These are phyloP conservation scores for Emiliania huxleyi DNA, from an alignment of 78 protist genomes.

Conservation along the genomic window DNA sequence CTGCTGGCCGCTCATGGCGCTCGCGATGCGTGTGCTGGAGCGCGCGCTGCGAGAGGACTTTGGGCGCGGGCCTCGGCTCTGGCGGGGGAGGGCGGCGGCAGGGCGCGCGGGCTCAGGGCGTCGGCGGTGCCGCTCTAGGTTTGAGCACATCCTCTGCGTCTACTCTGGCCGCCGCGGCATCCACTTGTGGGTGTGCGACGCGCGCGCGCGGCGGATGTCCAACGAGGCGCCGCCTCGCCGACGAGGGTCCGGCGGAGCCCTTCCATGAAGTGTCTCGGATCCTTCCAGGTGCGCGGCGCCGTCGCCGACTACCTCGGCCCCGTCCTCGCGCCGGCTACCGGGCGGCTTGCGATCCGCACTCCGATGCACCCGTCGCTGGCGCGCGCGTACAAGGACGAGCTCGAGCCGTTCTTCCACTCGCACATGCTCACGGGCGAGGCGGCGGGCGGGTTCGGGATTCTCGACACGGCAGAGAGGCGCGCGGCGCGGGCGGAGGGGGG, in stretches of 20 bases:
- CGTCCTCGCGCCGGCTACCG: neutral
- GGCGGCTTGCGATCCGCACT: neutral
- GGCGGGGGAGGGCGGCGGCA: neutral
- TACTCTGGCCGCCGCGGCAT: slow-evolving; percentile 98
- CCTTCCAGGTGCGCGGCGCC: neutral
- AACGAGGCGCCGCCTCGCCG: slow-evolving; percentile 36
- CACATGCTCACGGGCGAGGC: neutral
- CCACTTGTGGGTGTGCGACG: slow-evolving; percentile 98
- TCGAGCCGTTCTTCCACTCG: slow-evolving; percentile 55
- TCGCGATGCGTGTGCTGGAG: slow-evolving; percentile 71
- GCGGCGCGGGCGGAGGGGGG: too few relatives aligned
- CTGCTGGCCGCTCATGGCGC: slow-evolving; percentile 92
- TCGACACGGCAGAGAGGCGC: neutral
- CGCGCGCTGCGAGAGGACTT: neutral
- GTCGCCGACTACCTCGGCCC: slow-evolving; percentile 10
- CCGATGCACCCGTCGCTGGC: slow-evolving; percentile 37
- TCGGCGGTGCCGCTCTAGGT: too few relatives aligned
- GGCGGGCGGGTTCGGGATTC: neutral
- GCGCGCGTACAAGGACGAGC: neutral
- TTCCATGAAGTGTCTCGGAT: neutral
- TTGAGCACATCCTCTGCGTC: slow-evolving; percentile 86
- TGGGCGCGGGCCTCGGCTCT: too few relatives aligned
- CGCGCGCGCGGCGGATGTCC: slow-evolving; percentile 69
- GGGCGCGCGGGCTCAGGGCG: slow-evolving; percentile 69
- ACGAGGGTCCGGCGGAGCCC: too few relatives aligned